Evolutionary conservation across 1,284 basidiomycete species (phyloP).

Genomic region (Cryptococcus sp.): DNA sequence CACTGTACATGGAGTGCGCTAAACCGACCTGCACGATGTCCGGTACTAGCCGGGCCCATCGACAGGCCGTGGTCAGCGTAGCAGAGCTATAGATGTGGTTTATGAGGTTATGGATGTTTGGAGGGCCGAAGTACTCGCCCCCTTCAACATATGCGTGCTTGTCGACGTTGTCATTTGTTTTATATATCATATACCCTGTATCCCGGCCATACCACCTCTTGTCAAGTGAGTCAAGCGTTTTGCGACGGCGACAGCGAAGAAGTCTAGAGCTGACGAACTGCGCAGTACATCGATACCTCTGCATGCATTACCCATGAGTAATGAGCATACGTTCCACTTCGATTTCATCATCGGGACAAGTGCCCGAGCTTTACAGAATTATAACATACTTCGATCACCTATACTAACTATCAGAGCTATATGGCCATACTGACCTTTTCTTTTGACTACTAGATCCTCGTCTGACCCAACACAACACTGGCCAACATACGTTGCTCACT

Average conservation of each 20-base stretch:
- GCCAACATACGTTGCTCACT: not conserved
- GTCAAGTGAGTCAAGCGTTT: not conserved
- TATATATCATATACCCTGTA: not conserved
- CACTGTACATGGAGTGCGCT: slow-evolving; percentile 40
- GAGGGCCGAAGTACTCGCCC: not conserved
- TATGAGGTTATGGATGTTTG: not conserved
- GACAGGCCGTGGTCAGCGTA: slow-evolving; percentile 17
- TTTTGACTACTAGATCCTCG: too few relatives aligned
- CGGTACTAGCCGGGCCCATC: slow-evolving; percentile 21
- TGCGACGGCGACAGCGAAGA: not conserved
- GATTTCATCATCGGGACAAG: too few relatives aligned
- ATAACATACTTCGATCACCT: too few relatives aligned
- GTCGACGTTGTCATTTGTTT: too few relatives aligned
- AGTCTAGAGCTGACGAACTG: not conserved
- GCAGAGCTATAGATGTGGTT: slow-evolving; percentile 7
- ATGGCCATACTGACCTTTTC: too few relatives aligned
- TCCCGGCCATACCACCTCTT: not conserved
- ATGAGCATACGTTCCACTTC: too few relatives aligned
- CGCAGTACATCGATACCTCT: slow-evolving; percentile 1
- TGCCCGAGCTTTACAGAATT: too few relatives aligned
- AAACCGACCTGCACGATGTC: slow-evolving; percentile 28
- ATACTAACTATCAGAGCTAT: too few relatives aligned
- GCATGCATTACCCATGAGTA: not conserved
- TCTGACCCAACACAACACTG: too few relatives aligned
- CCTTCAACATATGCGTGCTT: not conserved